Base-by-base conservation (phyloP, 1,284 basidiomycete species). In the Mycena sp. region DNA sequence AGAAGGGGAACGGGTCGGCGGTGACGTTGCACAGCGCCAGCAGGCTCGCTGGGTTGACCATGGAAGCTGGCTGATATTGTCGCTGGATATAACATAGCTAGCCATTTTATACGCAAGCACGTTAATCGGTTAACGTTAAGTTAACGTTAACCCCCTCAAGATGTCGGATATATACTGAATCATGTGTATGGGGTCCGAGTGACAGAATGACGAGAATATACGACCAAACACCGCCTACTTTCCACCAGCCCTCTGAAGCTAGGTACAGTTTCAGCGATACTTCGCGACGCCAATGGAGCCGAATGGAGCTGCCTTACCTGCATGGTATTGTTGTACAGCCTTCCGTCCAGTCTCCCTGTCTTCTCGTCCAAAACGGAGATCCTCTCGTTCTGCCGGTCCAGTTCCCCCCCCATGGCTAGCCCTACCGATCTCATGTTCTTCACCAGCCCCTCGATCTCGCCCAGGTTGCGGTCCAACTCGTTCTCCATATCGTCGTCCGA, bases 401-500 rank as follows among this genome's bases (percentile, higher is more conserved):
- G 82, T 71, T 95, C 93, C 65, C 89, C 83, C 38, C 92, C 89
- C 89, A 95, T 95, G 9, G 94, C 90, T 63, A 84, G 84, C 2
- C 93, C 94, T n/a, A 98, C 80, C 23, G 88, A 86, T 80, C 96
- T 98, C 70, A 99, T 83, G 54, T 90, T 83, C 77, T 90, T 92
- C 4, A 92, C 89, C 50, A 93, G 85, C 58, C 89, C 89, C 44
- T 86, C 81, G 61, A 98, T 94, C 77, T 98, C 95, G 75, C 95
- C 89, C 51, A 99, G 79, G 76, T 99, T 99, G 66, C 88, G 87
- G 71, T 98, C 97, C 29, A 99, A 73, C 74, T 96, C 89, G 70
- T 94, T 87, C 78, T 98, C 96, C 4, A 98, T 71, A 78, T 98
- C 96, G 72, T 99, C 96, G 73, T 99, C 98, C 17, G 92, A 95